Percentiles rank a stretch among this genome's conserved stretches.
Conservation (phyloP, 2,329 filamentous ascomycete genomes). For the Penicillium frequentans region DNA sequence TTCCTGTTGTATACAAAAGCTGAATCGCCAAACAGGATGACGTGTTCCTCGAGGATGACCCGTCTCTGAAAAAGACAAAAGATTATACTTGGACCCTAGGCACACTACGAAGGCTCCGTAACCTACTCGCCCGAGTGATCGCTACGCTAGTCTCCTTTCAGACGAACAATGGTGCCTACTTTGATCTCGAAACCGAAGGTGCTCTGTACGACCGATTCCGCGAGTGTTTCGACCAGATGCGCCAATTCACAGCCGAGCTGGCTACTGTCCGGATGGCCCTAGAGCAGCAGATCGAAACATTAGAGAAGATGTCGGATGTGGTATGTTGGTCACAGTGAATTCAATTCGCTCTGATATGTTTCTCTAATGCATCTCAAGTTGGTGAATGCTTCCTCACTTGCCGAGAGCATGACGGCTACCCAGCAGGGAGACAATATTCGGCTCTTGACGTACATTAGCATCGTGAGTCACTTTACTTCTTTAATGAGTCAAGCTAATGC, state of each 20-base stretch:
- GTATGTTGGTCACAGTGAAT: background rate
- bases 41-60: background rate
- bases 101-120: background rate
- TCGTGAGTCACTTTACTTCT: no score
- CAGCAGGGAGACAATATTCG: constrained; percentile 14
- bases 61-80: background rate
- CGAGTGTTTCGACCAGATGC: constrained; percentile 1
- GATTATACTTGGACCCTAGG: background rate
- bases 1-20: background rate
- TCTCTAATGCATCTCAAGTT: constrained; percentile 5
- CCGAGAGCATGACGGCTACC: constrained; percentile 14
- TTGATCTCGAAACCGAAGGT: constrained; percentile 7
- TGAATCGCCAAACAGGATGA: background rate
- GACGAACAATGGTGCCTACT: constrained; percentile 5
- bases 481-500: no score
- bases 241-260: constrained; percentile 3
- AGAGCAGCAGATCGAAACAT: background rate
- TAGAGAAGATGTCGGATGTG: background rate
- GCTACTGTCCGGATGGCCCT: background rate
- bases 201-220: constrained; percentile 5
- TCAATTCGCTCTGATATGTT: background rate
- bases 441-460: background rate
- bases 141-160: background rate
- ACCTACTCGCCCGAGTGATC: background rate
- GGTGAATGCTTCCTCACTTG: constrained; percentile 13